Conservation (phyloP, 805 yeast species). For the Saccharomyces kudriavzevii region DNA sequence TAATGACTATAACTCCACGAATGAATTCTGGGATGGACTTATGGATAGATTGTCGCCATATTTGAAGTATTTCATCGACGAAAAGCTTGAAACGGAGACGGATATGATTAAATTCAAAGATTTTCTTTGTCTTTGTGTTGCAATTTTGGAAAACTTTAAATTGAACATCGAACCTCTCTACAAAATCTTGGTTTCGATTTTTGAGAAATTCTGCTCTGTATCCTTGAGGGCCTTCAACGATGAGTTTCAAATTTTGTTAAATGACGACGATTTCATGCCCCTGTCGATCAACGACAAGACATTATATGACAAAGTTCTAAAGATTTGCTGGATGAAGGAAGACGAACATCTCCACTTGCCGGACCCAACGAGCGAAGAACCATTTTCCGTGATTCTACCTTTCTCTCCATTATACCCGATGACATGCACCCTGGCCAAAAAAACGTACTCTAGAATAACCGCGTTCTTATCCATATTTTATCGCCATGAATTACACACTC, state of each 20-base stretch:
- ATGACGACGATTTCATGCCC: constrained; percentile 85
- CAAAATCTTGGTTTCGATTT: constrained; percentile 49
- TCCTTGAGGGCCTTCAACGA: constrained; percentile 46
- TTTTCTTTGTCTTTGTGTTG: constrained; percentile 60
- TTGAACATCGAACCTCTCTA: constrained; percentile 54
- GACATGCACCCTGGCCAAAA: constrained; percentile 67
- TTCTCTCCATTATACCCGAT: constrained; percentile 85
- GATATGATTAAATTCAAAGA: constrained; percentile 50
- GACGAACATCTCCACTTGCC: constrained; percentile 34
- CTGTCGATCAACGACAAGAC: constrained; percentile 53
- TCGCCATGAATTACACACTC: constrained; percentile 51
- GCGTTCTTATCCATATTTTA: constrained; percentile 58
- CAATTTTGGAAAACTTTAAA: constrained; percentile 66
- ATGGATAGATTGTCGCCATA: constrained; percentile 52
- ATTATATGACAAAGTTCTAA: constrained; percentile 55
- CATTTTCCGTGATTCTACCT: constrained; percentile 62
- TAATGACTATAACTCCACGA: constrained; percentile 44
- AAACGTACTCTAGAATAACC: constrained; percentile 55
- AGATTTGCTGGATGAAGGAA: constrained; percentile 61
- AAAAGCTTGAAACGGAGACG: constrained; percentile 35
- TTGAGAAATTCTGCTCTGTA: constrained; percentile 52
- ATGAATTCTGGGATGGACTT: constrained; percentile 71
- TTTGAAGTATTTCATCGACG: constrained; percentile 40
- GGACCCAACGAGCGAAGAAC: constrained; percentile 19
- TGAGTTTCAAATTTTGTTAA: constrained; percentile 55